Base-by-base conservation (phyloP, 176 grass and related monocot genomes). In the Cenchrus purpureus region DNA sequence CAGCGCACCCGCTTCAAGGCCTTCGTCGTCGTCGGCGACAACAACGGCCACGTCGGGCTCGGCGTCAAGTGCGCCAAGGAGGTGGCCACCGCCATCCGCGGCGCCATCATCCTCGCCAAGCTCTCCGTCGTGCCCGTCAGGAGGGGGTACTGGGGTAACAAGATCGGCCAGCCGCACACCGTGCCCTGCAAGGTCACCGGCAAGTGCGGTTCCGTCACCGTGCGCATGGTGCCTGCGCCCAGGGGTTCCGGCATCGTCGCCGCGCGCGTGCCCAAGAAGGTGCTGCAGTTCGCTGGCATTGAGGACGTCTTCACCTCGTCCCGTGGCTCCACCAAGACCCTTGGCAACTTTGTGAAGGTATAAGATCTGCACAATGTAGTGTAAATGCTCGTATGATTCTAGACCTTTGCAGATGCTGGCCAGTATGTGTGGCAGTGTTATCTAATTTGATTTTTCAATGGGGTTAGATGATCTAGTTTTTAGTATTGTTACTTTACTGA, bases 1-100 rank as follows among this genome's bases (percentile, higher is more conserved):
- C 94, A 97, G 77, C 87, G 94, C 55, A 97, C 94, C 74, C 89
- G 94, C 12, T 97, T 97, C 85, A 97, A 97, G 89, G 94, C 94
- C 42, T 97, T 97, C 67, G 94, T 97, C 8, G 94, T 97, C 45
- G 94, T 97, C 74, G 94, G 94, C 84, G 94, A 97, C 31, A 74
- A 83, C 82, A 50, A 97, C 76, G 94, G 94, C 54, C 94, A 97
- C 85, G 94, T 97, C 29, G 94, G 94, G 0, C 94, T 97, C 10
- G 94, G 94, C 0, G 94, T 97, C 84, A 97, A 97, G 87, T 97
- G 94, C 85, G 89, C 94, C 66, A 97, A 97, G 92, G 94, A 97
- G 88, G 94, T 97, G 62, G 94, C 94, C 70, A 97, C 94, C 61
- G 94, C 94, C 65, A 97, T 97, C 78, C 94, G 94, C 17, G 94